Base-by-base conservation (phyloP, 2,329 filamentous ascomycete species). In the Whalleya microplaca region DNA sequence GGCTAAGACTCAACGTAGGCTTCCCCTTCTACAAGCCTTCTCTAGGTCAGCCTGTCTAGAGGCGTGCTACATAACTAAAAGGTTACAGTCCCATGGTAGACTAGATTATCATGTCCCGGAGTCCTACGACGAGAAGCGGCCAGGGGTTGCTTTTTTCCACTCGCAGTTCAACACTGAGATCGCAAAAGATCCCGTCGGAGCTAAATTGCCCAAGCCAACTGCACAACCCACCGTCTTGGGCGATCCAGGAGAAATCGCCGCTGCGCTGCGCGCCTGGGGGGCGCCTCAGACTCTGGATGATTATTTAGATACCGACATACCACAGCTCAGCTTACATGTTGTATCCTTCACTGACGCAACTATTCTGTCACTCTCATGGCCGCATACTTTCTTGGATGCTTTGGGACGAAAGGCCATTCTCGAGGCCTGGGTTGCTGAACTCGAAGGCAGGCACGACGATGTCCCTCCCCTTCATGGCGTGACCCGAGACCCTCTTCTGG, bases 291-390 rank as follows among this genome's bases (percentile, higher is more conserved):
- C 60, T 2, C 58, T 79, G 0, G 64, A 72, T 1, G 78, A 81
- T 52, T 79, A 76, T 56, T 46, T 79, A 12, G 63, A 67, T 43
- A 58, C 64, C 3, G 79, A 82, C 62, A 66, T 62, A 18, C 80
- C 80, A 0, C 76, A 78, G 62, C 64, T 84, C 3, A 73, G 73
- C 3, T 67, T 84, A 3, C 78, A 81, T 57, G 69, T 84, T 42
- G 74, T 76, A 2, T 74, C 75, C 0, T 84, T 84, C 63, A 64
- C 62, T 2, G 77, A 85, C 53, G 77, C 78, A 0, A 84, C 82
- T 0, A 64, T 84, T 0, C 69, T 84, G 1, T 71, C 73, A 0
- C 58, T 84, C 0, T 69, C 70, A 1, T 81, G 74, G 69, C 75
- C 77, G 1, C 82, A 84, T 64, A 76, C 75, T 0, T 64, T 82